phyloP scores from a whole-genome alignment of 2,329 filamentous ascomycete species.

The Verticillium nubilum region DNA sequence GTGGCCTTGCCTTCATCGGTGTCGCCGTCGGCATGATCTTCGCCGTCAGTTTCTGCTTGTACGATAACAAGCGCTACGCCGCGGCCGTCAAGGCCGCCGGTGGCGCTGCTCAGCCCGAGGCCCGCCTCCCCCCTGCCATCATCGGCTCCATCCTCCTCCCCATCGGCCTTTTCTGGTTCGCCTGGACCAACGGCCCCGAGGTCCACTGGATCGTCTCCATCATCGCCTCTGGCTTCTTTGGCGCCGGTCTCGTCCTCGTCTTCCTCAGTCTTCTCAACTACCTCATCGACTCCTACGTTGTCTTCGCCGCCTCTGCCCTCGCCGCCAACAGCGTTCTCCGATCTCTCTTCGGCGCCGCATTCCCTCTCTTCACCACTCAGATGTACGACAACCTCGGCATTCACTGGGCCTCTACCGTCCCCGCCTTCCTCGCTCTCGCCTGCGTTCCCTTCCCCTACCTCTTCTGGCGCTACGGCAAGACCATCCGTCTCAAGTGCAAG shows the following conservation, averaged over 20 bases:
- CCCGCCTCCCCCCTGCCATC: conserved; percentile 54
- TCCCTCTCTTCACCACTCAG: conserved; percentile 64
- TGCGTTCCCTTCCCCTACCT: conserved; percentile 72
- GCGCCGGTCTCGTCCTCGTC: conserved; percentile 54
- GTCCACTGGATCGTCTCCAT: conserved; percentile 54
- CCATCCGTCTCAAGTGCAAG: conserved; percentile 47
- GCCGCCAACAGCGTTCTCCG: conserved; percentile 69
- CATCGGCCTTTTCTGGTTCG: conserved; percentile 59
- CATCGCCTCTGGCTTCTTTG: conserved; percentile 40
- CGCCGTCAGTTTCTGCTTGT: conserved; percentile 47
- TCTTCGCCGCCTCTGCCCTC: conserved; percentile 71
- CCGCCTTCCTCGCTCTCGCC: conserved; percentile 66
- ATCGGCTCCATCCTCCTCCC: conserved; percentile 55
- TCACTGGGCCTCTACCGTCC: conserved; percentile 70
- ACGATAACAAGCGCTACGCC: conserved; percentile 49
- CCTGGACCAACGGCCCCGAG: conserved; percentile 53
- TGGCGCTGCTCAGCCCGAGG: conserved; percentile 58
- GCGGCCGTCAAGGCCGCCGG: conserved; percentile 36
- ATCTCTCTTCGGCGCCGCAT: conserved; percentile 65
- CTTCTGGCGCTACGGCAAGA: conserved; percentile 63
- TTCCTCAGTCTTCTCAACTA: conserved; percentile 64
- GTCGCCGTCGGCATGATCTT: conserved; percentile 57
- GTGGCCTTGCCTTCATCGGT: conserved; percentile 58
- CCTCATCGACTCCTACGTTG: conserved; percentile 59
- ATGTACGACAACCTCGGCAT: conserved; percentile 59